Base-by-base conservation (phyloP, 2,329 filamentous ascomycete genomes). In the Ophiostoma perfectum region DNA sequence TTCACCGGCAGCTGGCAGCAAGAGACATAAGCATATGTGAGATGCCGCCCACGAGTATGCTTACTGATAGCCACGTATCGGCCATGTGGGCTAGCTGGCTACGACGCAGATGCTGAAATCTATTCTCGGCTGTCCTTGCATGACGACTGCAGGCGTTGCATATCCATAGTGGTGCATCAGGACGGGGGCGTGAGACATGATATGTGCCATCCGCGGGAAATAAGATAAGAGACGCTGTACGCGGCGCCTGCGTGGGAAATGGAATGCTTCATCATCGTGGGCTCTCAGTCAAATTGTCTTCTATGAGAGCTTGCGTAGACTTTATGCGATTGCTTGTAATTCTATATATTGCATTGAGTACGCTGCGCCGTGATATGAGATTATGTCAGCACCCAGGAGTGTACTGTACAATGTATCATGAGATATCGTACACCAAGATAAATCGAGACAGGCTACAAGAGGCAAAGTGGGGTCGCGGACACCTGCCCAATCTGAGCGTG, bases 401-500 rank as follows among this genome's bases (percentile, higher is more conserved):
- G 9, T 55, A 27, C 18, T 12, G 18, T n/a, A n/a, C 27, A 8
- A 12, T 45, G n/a, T 55, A 9, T 27, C 18, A 55, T 7, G 18
- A 9, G n/a, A 16, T 27, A 18, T 55, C 49, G 18, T 11, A 55
- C 27, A 27, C 18, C 5, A 55, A 27, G n/a, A 45, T 12, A 45
- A 45, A 8, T 12, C 27, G 27, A 27, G 27, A 27, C 27, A 27
- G 27, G 27, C 27, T 27, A 27, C 27, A 27, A 27, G 27, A 27
- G 27, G 42, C 14, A 55, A 8, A 55, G 18, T 55, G 49, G 49
- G 18, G 49, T 18, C 67, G 66, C 60, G 71, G 71, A 66, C 49
- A 55, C 63, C 49, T 69, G 6, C 3, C 55, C 58, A 41, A 64
- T 39, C 39, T 55, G 44, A 41, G 58, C 58, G 58, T 62, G 58